Base-by-base conservation (phyloP, 139 green algal species). In the Ulvella scutata region DNA sequence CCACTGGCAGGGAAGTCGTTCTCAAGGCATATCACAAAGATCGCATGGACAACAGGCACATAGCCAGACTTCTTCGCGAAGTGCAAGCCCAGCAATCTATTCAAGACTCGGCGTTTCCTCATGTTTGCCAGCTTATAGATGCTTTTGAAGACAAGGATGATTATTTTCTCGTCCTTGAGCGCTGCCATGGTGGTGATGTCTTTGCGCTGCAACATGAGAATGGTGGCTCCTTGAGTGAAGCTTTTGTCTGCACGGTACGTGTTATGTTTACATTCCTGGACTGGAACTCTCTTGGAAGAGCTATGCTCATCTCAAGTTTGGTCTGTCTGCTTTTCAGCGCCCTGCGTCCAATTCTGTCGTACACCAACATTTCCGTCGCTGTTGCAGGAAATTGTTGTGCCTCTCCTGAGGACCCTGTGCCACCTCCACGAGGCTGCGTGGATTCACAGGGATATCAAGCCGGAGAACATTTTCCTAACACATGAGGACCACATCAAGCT, bases 401-500 rank as follows among this genome's bases (percentile, higher is more conserved):
- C 91, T 0, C 79, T 96, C 75, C 84, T 96, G 73, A 77, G 77
- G 0, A 82, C 90, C n/a, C 84, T 96, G 75, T 79, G 85, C 31
- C 79, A 82, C 75, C 82, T 93, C 80, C 88, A 94, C 76, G 51
- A 34, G 6, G 4, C 84, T 37, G 60, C 76, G 44, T 75, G 90
- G 28, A 81, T 96, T 40, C 91, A 96, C 78, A 76, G 90, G 3
- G 83, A 89, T 74, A 88, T 90, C 76, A 88, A 85, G 83, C 91
- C 90, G 3, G 90, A 96, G 78, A 96, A 96, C 81, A 88, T 96
- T 34, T 92, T 96, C 77, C 82, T 96, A 4, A 88, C 86, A 0
- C 38, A 29, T 0, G 28, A 72, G 4, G 75, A 76, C 33, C 75
- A 83, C 23, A 73, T 93, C 59, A 77, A 83, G 59, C 79, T 96